These are phyloP conservation scores for Plantago coronopus DNA, from an alignment of 305 asterid species.

Conservation along the genomic window DNA sequence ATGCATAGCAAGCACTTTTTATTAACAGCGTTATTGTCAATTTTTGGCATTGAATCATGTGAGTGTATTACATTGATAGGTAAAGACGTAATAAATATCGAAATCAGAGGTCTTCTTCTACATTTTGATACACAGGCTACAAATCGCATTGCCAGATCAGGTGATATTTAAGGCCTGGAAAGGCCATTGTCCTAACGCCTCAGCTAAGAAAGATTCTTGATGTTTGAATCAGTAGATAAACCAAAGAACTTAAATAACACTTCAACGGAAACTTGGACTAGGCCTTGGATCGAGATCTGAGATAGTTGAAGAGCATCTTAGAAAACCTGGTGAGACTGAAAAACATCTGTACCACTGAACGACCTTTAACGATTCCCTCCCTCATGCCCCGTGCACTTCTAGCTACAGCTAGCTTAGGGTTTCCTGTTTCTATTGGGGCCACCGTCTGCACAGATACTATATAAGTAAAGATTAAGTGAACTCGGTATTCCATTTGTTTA, in stretches of 20 bases:
- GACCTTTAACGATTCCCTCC: constrained; percentile 72
- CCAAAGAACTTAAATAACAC: background rate
- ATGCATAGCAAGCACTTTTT: no score
- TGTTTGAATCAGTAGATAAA: constrained; percentile 2
- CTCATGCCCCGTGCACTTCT: constrained; percentile 50
- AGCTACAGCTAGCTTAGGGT: constrained; percentile 51
- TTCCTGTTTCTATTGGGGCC: constrained; percentile 37
- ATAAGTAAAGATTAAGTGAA: constrained; percentile 55
- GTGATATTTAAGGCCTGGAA: background rate
- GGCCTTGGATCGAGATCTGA: constrained; percentile 54
- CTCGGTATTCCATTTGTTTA: constrained; percentile 23
- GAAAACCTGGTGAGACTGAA: constrained; percentile 49
- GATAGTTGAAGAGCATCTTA: constrained; percentile 38
- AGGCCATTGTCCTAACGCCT: background rate
- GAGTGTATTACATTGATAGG: no score
- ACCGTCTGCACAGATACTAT: constrained; percentile 66
- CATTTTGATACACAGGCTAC: no score
- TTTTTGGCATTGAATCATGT: no score
- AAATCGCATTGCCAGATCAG: no score
- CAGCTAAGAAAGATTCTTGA: background rate
- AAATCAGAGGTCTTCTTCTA: no score
- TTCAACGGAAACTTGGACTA: constrained; percentile 19
- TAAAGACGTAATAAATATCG: no score
- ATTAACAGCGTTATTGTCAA: no score
- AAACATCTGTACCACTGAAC: constrained; percentile 48